Evolutionary conservation across 1,139 yeast species (phyloP), one percentile per base, ranked within the genome.

Genomic region (Geotrichum reessii): DNA sequence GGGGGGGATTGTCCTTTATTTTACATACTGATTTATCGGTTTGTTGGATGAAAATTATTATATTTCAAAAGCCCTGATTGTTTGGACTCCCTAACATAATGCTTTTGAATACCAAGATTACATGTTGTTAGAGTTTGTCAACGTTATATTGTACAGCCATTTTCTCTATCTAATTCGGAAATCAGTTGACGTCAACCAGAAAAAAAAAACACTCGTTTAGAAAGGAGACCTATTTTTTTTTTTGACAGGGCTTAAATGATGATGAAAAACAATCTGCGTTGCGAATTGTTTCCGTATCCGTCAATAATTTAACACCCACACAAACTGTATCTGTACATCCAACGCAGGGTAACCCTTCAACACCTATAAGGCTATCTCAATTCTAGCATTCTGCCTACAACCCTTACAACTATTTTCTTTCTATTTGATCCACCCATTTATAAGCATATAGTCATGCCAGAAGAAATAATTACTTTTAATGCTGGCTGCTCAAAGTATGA

Each of bases 401-500:
- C 42, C 42, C 14, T 17, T 14, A 37, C 42, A 14, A 4, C 17
- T 14, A 11, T 4, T 37, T 17, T 14, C n/a, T 12, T 9, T 12
- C 42, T 19, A 14, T 4, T 6, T 19, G 5, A 14, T n/a, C 6
- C 21, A 37, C 9, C 17, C 5, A 14, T n/a, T 14, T 37, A 37
- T 25, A 5, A 25, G 28, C 28, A 25, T 25, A 25, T 7, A 4
- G 28, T 7, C 28, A 37, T 37, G 42, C n/a, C 42, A n/a, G 19
- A 37, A 37, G 42, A n/a, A 17, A 17, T 9, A 22, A 53, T 14
- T 54, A 81, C 78, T 63, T 87, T 92, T 75, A 86, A 89, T 70
- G 98, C 98, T 24, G 98, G 98, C 40, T 81, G 83, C 69, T 95
- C 90, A 22, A 81, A 80, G 37, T 87, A 81, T 70, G 83, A 90